Conservation (phyloP, 331 rosid species). For the Erythrophleum ivorense region DNA sequence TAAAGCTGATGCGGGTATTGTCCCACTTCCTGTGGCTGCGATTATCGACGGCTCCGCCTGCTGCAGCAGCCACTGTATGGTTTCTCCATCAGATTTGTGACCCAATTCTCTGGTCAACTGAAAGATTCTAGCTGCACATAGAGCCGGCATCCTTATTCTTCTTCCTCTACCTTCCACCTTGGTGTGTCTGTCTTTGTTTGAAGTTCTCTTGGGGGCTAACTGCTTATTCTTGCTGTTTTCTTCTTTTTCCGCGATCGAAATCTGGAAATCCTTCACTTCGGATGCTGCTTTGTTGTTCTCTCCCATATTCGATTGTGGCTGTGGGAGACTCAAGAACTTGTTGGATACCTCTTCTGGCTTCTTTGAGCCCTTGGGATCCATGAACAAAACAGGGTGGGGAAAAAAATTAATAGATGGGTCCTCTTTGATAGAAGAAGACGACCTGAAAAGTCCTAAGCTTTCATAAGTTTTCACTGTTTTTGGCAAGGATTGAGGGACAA, state of each 20-base stretch:
- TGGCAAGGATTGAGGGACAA: conserved; percentile 62
- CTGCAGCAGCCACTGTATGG: conserved; percentile 87
- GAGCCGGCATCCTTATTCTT: conserved; percentile 92
- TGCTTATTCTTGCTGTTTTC: conserved; percentile 57
- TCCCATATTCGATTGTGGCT: conserved; percentile 57
- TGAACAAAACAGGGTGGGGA: conserved; percentile 45
- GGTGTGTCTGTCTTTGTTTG: conserved; percentile 91
- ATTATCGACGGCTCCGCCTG: conserved; percentile 85
- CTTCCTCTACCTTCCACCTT: conserved; percentile 91
- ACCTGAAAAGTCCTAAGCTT: conserved; percentile 82
- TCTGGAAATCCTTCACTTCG: conserved; percentile 73
- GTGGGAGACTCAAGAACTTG: conserved; percentile 45
- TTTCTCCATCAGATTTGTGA: conserved; percentile 93
- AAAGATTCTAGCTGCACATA: conserved; percentile 86
- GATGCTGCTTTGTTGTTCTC: conserved; percentile 68
- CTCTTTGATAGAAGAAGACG: conserved; percentile 76
- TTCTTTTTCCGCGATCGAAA: conserved; percentile 60
- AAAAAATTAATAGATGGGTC: conserved; percentile 45
- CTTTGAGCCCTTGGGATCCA: conserved; percentile 91
- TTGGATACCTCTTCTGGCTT: conserved; percentile 39
- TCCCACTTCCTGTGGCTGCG: conserved; percentile 82
- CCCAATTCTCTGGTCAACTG: conserved; percentile 89
- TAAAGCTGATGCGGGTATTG: conserved; percentile 85
- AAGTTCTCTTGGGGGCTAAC: conserved; percentile 79
- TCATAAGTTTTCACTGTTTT: conserved; percentile 85